A percentile compares a stretch with the other conserved stretches of the same genome.
Conservation (phyloP, 176 grass and related monocot genomes). For the Avena atlantica region DNA sequence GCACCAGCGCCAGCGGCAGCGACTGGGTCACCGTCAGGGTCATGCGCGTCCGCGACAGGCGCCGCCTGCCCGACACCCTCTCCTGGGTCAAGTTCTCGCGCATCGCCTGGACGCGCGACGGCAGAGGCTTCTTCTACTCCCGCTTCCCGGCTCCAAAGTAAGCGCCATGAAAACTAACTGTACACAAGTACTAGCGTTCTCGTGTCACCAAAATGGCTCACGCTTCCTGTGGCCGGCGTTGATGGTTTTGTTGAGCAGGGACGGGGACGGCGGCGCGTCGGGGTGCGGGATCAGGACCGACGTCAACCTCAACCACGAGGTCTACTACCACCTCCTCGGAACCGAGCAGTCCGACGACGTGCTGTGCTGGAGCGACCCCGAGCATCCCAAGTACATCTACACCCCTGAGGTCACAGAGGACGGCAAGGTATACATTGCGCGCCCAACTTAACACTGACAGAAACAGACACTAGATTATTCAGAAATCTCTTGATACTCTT, state of each 20-base stretch:
- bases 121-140: conserved; percentile 88
- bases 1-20: conserved; percentile 81
- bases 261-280: not conserved
- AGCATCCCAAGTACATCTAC: conserved; percentile 84
- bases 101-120: conserved; percentile 80
- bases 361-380: conserved; percentile 77
- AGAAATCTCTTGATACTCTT: not conserved
- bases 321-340: conserved; percentile 89
- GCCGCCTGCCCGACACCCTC: conserved; percentile 53
- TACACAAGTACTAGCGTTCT: no score
- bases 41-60: conserved; percentile 66
- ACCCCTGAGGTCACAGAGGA: conserved; percentile 66
- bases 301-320: conserved; percentile 80
- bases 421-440: conserved; percentile 50
- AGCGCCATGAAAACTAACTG: not conserved
- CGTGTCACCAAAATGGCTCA: no score
- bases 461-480: no score
- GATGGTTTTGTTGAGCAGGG: conserved; percentile 39
- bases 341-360: conserved; percentile 84
- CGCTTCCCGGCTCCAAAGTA: conserved; percentile 83
- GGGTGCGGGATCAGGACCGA: conserved; percentile 74
- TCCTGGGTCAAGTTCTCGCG: conserved; percentile 94
- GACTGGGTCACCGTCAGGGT: conserved; percentile 87
- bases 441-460: no score
- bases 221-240: not conserved